Conservation (phyloP, 2,329 filamentous ascomycete genomes). For the Botrytis hyacinthi region DNA sequence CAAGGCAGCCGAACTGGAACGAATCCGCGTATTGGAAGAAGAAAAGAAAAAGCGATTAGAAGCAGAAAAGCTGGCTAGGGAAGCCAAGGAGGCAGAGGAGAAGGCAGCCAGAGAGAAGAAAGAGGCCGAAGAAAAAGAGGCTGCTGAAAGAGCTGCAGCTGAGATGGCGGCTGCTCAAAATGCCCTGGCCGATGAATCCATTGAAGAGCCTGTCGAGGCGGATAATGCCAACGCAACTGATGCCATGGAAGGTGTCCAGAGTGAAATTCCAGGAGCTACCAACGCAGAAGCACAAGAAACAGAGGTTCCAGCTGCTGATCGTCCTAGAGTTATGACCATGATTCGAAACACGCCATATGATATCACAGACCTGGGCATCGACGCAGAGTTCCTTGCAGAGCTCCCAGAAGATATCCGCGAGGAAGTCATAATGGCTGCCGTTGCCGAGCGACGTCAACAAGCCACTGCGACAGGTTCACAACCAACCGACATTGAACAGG, state of each 20-base stretch:
- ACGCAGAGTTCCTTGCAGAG: conserved; percentile 91
- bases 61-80: conserved; percentile 62
- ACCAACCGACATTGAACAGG: conserved; percentile 80
- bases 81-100: conserved; percentile 71
- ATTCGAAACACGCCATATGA: conserved; percentile 87
- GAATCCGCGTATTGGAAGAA: conserved; percentile 54
- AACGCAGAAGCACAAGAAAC: conserved; percentile 22
- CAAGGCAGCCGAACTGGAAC: conserved; percentile 58
- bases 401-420: conserved; percentile 95
- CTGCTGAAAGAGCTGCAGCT: conserved; percentile 56
- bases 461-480: conserved; percentile 70
- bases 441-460: conserved; percentile 78
- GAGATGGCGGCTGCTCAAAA: conserved; percentile 50
- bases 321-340: conserved; percentile 71
- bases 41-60: conserved; percentile 62
- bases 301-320: conserved; percentile 47
- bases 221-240: conserved; percentile 29
- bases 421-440: conserved; percentile 89
- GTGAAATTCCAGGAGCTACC: conserved; percentile 39
- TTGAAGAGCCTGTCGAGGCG: conserved; percentile 36
- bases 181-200: conserved; percentile 44
- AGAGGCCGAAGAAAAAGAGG: conserved; percentile 67
- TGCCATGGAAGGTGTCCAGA: conserved; percentile 75
- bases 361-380: conserved; percentile 91
- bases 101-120: conserved; percentile 64